Evolutionary conservation across 2,329 filamentous ascomycete species (phyloP).

Genomic region (Neurospora crassa): DNA sequence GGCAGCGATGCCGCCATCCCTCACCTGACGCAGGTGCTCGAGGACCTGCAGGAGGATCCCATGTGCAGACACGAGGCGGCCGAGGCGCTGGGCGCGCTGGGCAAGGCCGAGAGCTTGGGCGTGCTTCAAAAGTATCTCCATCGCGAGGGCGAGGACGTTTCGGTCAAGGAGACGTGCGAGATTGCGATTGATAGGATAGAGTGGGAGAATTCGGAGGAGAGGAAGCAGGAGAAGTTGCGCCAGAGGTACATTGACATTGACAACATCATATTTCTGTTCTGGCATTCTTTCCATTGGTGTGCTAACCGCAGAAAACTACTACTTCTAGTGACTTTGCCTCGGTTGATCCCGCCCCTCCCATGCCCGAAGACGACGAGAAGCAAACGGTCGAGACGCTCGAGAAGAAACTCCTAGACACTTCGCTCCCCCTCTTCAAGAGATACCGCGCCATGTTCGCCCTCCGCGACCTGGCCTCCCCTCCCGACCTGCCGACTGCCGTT

Average conservation of each 20-base stretch:
- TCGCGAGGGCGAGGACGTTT: constrained; percentile 63
- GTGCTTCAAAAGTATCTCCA: constrained; percentile 67
- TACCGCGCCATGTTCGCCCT: constrained; percentile 98
- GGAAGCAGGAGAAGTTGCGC: constrained; percentile 66
- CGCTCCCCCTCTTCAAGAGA: constrained; percentile 73
- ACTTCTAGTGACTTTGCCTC: constrained; percentile 77
- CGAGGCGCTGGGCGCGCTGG: constrained; percentile 84
- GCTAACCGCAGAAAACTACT: too few relatives aligned
- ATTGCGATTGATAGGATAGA: constrained; percentile 90
- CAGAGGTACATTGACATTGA: constrained; percentile 51
- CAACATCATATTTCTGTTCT: too few relatives aligned
- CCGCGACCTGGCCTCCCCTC: constrained; percentile 87
- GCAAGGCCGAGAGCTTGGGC: constrained; percentile 62
- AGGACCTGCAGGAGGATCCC: constrained; percentile 71
- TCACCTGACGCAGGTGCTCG: constrained; percentile 63
- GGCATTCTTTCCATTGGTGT: too few relatives aligned
- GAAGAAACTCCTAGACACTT: constrained; percentile 67
- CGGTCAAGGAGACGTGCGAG: constrained; percentile 92
- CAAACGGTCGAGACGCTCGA: constrained; percentile 66
- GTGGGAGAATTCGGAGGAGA: constrained; percentile 74
- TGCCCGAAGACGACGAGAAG: constrained; percentile 58
- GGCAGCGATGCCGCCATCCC: constrained; percentile 65
- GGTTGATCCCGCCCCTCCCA: constrained; percentile 86
- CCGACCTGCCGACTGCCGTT: constrained; percentile 78
- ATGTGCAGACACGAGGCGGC: constrained; percentile 98